phyloP scores from a whole-genome alignment of 1,284 basidiomycete species.

The Tylopilus sp. region DNA sequence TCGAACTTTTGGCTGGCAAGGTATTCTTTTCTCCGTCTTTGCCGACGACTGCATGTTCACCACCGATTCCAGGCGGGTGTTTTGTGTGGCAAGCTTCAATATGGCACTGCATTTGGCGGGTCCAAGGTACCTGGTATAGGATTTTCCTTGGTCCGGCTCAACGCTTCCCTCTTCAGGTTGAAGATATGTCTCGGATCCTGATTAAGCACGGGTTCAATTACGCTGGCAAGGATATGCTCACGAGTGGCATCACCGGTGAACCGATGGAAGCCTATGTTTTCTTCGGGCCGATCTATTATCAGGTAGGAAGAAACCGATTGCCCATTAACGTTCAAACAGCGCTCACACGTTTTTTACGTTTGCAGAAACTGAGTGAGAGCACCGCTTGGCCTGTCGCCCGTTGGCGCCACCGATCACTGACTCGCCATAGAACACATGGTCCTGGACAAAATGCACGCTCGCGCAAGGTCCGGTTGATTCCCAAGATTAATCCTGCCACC shows the following conservation, averaged over 20 bases:
- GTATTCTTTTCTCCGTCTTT: conserved; percentile 35
- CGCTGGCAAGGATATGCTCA: conserved; percentile 97
- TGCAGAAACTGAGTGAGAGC: conserved; percentile 74
- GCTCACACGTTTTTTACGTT: conserved; percentile 18
- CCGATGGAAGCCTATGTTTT: conserved; percentile 96
- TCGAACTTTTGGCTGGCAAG: conserved; percentile 96
- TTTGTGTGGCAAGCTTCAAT: conserved; percentile 81
- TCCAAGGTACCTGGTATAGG: conserved; percentile 62
- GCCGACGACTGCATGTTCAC: conserved; percentile 7
- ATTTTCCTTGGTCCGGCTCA: conserved; percentile 10
- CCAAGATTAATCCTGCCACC: conserved; percentile 9
- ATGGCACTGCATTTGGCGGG: conserved; percentile 96
- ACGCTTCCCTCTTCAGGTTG: conserved; percentile 56
- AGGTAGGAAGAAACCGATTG: conserved; percentile 46
- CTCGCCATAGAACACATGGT: conserved; percentile 85
- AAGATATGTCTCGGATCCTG: conserved; percentile 95
- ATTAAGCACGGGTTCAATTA: conserved; percentile 97
- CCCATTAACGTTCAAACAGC: conserved; percentile 3
- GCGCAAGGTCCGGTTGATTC: conserved; percentile 67
- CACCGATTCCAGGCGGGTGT: conserved; percentile 70
- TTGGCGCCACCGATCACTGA: conserved; percentile 23
- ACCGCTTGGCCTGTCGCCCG: not conserved
- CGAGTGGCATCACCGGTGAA: conserved; percentile 96
- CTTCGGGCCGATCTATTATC: conserved; percentile 99
- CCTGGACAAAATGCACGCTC: conserved; percentile 99